Percentiles rank a stretch among this genome's conserved stretches.
phyloP scores from a whole-genome alignment of 345 rosid species.

The Citrus medica region DNA sequence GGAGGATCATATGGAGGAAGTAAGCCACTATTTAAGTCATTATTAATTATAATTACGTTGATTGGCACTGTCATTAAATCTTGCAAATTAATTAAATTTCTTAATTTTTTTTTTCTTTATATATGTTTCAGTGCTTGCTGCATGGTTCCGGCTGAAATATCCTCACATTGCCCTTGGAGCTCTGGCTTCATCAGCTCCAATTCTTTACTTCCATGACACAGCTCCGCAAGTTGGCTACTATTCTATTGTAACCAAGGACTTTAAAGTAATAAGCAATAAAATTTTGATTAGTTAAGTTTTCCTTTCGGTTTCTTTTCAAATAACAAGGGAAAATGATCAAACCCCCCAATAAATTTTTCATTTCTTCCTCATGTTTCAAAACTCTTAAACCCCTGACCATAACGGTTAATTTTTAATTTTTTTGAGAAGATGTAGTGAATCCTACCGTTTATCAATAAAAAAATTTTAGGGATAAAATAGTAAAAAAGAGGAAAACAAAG shows the following conservation, averaged over 20 bases:
- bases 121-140: constrained; percentile 33
- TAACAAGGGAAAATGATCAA: too few relatives aligned
- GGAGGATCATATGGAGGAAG: constrained; percentile 86
- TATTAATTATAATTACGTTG: not conserved
- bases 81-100: not conserved
- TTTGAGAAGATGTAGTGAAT: too few relatives aligned
- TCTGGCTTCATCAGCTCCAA: constrained; percentile 70
- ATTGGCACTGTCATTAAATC: too few relatives aligned
- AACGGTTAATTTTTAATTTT: too few relatives aligned
- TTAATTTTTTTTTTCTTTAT: not conserved
- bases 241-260: constrained; percentile 43
- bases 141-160: constrained; percentile 48
- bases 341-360: too few relatives aligned
- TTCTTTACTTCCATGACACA: constrained; percentile 44
- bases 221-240: constrained; percentile 46
- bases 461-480: too few relatives aligned
- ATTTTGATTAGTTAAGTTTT: not conserved
- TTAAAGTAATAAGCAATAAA: constrained; percentile 27
- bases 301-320: not conserved
- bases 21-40: constrained; percentile 15
- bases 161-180: constrained; percentile 55
- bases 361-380: too few relatives aligned
- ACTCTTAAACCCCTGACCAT: too few relatives aligned
- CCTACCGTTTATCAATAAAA: too few relatives aligned
- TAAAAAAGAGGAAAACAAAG: too few relatives aligned